A percentile compares a stretch with the other conserved stretches of the same genome.
Conservation (phyloP, 1,284 basidiomycete genomes). For the Volvariella volvacea region DNA sequence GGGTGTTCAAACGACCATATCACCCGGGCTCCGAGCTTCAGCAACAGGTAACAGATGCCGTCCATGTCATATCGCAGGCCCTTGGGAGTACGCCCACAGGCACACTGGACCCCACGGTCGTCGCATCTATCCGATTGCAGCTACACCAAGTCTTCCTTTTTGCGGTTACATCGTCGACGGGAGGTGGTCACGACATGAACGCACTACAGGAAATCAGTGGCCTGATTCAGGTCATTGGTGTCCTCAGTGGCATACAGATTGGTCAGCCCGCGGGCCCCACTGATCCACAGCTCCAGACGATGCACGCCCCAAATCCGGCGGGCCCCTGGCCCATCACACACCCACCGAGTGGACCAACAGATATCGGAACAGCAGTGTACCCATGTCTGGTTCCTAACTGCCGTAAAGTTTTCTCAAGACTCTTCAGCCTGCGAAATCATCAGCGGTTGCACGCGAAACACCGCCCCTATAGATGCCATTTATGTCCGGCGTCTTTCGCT, state of each 20-base stretch:
- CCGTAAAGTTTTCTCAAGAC: slow-evolving; percentile 56
- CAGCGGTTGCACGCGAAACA: slow-evolving; percentile 55
- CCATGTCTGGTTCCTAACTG: slow-evolving; percentile 60
- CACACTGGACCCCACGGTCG: slow-evolving; percentile 44
- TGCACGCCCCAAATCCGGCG: slow-evolving; percentile 17
- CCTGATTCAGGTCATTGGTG: slow-evolving; percentile 70
- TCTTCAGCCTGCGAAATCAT: slow-evolving; percentile 62
- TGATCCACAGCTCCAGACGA: slow-evolving; percentile 14
- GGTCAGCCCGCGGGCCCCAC: slow-evolving; percentile 36
- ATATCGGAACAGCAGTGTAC: slow-evolving; percentile 68
- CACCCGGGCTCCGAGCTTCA: slow-evolving; percentile 36
- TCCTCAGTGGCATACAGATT: slow-evolving; percentile 67
- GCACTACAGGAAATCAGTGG: slow-evolving; percentile 66
- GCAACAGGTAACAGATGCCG: slow-evolving; percentile 48
- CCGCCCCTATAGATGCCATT: slow-evolving; percentile 54
- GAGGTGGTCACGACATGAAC: slow-evolving; percentile 44
- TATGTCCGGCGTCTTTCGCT: slow-evolving; percentile 66
- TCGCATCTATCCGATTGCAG: slow-evolving; percentile 58
- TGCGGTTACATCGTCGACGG: slow-evolving; percentile 57
- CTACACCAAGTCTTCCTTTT: slow-evolving; percentile 72
- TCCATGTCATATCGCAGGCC: slow-evolving; percentile 42
- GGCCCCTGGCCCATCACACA: slow-evolving; percentile 28
- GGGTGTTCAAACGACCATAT: slow-evolving; percentile 39
- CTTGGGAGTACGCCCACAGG: slow-evolving; percentile 34
- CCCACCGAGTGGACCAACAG: slow-evolving; percentile 25